These are phyloP conservation scores for Madurella fahalii DNA, from an alignment of 2,329 filamentous ascomycete species.

Conservation along the genomic window DNA sequence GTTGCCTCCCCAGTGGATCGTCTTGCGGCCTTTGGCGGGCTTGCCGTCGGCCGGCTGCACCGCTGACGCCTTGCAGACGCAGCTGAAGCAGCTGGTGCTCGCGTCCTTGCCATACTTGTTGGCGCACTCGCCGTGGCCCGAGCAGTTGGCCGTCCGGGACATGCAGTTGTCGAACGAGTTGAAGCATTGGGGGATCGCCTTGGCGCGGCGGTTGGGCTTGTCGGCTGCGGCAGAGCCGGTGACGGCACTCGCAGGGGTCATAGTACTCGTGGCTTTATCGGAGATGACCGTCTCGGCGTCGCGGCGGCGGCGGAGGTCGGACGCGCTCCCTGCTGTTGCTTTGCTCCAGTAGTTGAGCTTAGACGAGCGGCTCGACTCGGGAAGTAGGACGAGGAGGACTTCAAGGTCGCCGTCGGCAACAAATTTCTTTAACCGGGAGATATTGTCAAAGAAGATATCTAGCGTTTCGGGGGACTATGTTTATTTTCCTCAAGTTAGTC, in stretches of 20 bases:
- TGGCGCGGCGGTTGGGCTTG: slow-evolving; percentile 32
- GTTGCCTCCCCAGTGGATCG: slow-evolving; percentile 74
- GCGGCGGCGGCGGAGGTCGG: slow-evolving; percentile 46
- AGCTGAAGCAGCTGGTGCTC: slow-evolving; percentile 67
- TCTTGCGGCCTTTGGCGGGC: slow-evolving; percentile 51
- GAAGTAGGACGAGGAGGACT: slow-evolving; percentile 53
- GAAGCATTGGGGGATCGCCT: slow-evolving; percentile 68
- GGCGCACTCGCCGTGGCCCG: slow-evolving; percentile 72
- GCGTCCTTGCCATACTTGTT: slow-evolving; percentile 54
- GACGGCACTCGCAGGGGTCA: slow-evolving; percentile 16
- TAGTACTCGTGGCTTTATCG: slow-evolving; percentile 21
- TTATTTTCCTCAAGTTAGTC: neutral
- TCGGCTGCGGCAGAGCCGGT: slow-evolving; percentile 22
- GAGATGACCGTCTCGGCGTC: slow-evolving; percentile 44
- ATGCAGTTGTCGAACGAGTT: slow-evolving; percentile 63
- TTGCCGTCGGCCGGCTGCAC: slow-evolving; percentile 37
- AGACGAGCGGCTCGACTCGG: slow-evolving; percentile 39
- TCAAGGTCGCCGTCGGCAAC: slow-evolving; percentile 51
- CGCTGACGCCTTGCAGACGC: slow-evolving; percentile 64
- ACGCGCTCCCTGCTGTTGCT: slow-evolving; percentile 28
- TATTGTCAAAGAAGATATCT: slow-evolving; percentile 40
- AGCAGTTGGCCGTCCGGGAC: slow-evolving; percentile 71
- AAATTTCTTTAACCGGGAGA: slow-evolving; percentile 43
- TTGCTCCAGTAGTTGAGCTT: slow-evolving; percentile 39
- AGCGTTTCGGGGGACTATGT: slow-evolving; percentile 40